Base-by-base conservation (phyloP, 2,329 filamentous ascomycete species). In the Ophiostoma himal-ulmi region DNA sequence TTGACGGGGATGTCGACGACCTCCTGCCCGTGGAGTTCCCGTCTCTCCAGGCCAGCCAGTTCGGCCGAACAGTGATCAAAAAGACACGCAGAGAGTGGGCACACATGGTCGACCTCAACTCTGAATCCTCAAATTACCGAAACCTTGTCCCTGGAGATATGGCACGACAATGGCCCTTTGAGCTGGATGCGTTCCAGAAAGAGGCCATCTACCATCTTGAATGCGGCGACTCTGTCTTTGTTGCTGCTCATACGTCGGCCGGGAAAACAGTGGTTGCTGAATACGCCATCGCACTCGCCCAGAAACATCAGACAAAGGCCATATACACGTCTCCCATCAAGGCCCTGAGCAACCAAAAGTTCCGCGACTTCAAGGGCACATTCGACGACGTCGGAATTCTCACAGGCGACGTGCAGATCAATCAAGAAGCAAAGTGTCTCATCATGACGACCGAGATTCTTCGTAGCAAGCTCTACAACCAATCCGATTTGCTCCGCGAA, bases 371-470 rank as follows among this genome's bases (percentile, higher is more conserved):
- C 78, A 88, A 93, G 71, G 86, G 89, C 70, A 89, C 88, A 0
- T 99, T 99, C 76, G 93, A 96, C 72, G 95, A 99, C 79, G 95
- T 99, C 22, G 95, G 95, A 20, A 98, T 99, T 74, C 81, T 99
- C 74, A 99, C 95, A 0, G 95, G 95, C 72, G 95, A 99, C 81
- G 95, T 99, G 5, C 95, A 99, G 79, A 99, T 99, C 76, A 93
- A 96, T 74, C 93, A 94, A 0, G 95, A 98, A 81, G 95, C 95
- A 37, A 98, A 94, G 80, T 99, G 95, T 81, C 84, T 99, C 60
- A 98, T 99, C 79, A 99, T 99, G 95, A 99, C 95, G 0, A 99
- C 95, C 0, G 95, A 99, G 78, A 99, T 99, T 81, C 81, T 99
- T 71, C 88, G 95, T 71, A 98, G 95, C 83, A 99, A 99, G 94